These are phyloP conservation scores for Claviceps sp. DNA, from an alignment of 2,329 filamentous ascomycete genomes.

Conservation along the genomic window DNA sequence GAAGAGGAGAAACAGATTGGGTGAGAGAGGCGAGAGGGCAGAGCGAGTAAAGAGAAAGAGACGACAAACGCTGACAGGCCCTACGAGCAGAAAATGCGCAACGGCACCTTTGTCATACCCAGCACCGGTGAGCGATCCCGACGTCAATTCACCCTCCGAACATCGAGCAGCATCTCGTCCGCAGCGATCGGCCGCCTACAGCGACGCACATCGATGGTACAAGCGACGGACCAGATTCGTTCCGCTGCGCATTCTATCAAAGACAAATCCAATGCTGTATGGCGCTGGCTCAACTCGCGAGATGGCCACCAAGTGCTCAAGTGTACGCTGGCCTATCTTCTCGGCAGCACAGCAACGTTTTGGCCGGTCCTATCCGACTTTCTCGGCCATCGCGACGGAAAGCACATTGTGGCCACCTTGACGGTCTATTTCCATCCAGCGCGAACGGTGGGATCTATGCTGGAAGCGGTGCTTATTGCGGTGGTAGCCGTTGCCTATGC, in stretches of 20 bases:
- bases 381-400: slow-evolving; percentile 75
- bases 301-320: slow-evolving; percentile 74
- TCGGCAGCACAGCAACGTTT: slow-evolving; percentile 80
- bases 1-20: not conserved
- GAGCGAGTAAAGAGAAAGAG: not conserved
- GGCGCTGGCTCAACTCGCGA: slow-evolving; percentile 54
- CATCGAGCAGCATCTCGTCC: slow-evolving; percentile 21
- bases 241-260: slow-evolving; percentile 9
- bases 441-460: slow-evolving; percentile 76
- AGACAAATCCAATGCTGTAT: slow-evolving; percentile 26
- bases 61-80: not conserved
- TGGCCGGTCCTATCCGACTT: slow-evolving; percentile 57
- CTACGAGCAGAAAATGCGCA: slow-evolving; percentile 51
- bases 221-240: slow-evolving; percentile 7
- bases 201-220: slow-evolving; percentile 10
- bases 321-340: slow-evolving; percentile 77
- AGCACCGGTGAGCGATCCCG: slow-evolving; percentile 73
- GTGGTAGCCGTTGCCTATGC: slow-evolving; percentile 63
- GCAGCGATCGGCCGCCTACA: slow-evolving; percentile 13
- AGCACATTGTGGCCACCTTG: slow-evolving; percentile 86
- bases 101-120: slow-evolving; percentile 79
- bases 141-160: slow-evolving; percentile 64
- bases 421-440: slow-evolving; percentile 93
- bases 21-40: not conserved
- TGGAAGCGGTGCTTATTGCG: slow-evolving; percentile 68